Conservation (phyloP, 306 rosid genomes). For the Rubus idaeus region DNA sequence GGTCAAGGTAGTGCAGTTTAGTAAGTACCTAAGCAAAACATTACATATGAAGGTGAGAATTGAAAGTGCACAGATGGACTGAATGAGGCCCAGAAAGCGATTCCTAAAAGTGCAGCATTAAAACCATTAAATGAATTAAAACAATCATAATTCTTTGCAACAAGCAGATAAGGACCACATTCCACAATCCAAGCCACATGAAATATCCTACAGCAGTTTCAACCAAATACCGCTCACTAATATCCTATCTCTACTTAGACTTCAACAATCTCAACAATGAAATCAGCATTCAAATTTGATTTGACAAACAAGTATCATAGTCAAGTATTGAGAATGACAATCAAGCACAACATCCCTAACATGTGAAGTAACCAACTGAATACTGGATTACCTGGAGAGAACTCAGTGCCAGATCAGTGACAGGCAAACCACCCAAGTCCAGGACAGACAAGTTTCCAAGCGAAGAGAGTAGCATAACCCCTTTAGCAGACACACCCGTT, state of each 20-base stretch:
- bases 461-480: slow-evolving; percentile 63
- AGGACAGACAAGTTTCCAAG: slow-evolving; percentile 59
- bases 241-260: not conserved
- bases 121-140: not conserved
- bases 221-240: not conserved
- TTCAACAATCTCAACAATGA: not conserved
- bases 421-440: slow-evolving; percentile 88
- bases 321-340: not conserved
- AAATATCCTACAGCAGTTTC: slow-evolving; percentile 1
- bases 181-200: slow-evolving; percentile 1
- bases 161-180: not conserved
- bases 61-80: not conserved
- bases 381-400: slow-evolving; percentile 58
- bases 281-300: not conserved
- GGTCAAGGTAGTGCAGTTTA: slow-evolving; percentile 68
- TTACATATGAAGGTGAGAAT: not conserved
- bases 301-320: not conserved
- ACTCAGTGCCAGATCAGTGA: slow-evolving; percentile 58
- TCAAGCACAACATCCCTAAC: not conserved
- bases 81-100: not conserved
- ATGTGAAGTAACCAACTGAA: not conserved
- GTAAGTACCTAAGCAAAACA: slow-evolving; percentile 54
- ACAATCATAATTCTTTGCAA: not conserved
- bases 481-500: slow-evolving; percentile 62
- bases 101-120: not conserved